Conservation (phyloP, 768 basidiomycete genomes). For the Filobasidium floriforme region DNA sequence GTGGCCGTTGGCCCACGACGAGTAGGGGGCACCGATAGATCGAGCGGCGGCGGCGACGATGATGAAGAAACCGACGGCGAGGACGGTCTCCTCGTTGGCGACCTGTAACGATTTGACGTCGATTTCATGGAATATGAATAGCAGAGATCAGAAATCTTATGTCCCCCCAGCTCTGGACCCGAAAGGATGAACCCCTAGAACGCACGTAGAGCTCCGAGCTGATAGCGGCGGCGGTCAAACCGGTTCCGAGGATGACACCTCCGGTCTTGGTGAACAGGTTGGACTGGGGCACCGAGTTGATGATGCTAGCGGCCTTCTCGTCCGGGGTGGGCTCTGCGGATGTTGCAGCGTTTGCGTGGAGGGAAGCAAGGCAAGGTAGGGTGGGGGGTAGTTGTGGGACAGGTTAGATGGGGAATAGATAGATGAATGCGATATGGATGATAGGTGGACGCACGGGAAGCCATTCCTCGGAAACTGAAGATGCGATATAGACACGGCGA, state of each 20-base stretch:
- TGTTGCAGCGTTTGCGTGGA: too few species aligned
- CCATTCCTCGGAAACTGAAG: conserved; percentile 22
- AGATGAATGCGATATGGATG: background rate
- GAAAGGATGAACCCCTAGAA: too few species aligned
- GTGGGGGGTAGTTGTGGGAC: background rate
- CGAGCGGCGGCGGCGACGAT: conserved; percentile 68
- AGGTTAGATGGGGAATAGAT: background rate
- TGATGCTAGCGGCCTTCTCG: conserved; percentile 80
- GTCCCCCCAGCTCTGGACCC: too few species aligned
- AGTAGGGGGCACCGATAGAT: conserved; percentile 71
- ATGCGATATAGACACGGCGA: background rate
- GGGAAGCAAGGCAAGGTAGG: background rate
- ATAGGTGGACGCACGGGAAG: conserved; percentile 20
- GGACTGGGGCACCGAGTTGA: conserved; percentile 73
- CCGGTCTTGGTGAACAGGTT: conserved; percentile 88
- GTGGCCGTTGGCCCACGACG: conserved; percentile 82
- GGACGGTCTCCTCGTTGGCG: conserved; percentile 89
- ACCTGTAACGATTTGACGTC: conserved; percentile 47
- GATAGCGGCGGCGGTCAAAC: conserved; percentile 80
- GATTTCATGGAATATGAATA: too few species aligned
- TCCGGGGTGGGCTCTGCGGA: conserved; percentile 63
- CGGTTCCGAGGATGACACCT: conserved; percentile 80
- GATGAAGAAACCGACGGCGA: conserved; percentile 74
- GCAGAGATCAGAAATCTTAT: too few species aligned
- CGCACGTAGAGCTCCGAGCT: conserved; percentile 85